A percentile compares a stretch with the other conserved stretches of the same genome.
These are phyloP conservation scores for Zymoseptoria brevis DNA, from an alignment of 2,329 filamentous ascomycete genomes.

Conservation along the genomic window DNA sequence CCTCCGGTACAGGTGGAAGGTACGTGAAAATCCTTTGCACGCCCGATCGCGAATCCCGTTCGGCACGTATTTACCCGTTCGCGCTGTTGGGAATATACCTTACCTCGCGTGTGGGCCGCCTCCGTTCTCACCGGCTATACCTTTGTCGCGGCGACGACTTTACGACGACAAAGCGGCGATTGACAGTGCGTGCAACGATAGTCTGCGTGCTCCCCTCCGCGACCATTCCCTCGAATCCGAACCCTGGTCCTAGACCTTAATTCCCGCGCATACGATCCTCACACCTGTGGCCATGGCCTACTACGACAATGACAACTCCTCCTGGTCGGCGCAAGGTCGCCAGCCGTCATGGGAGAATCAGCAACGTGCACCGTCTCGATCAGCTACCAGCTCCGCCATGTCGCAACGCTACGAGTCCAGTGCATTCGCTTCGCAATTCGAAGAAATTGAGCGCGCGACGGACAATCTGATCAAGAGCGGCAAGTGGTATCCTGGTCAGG, in stretches of 20 bases:
- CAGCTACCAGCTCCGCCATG: conserved; percentile 64
- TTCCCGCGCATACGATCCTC: background rate
- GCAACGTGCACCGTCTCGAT: conserved; percentile 55
- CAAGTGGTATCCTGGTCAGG: conserved; percentile 61
- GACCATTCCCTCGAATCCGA: background rate
- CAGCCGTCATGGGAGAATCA: conserved; percentile 67
- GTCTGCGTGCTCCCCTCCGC: background rate
- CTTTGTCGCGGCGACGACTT: background rate
- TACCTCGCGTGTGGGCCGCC: background rate
- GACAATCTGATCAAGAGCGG: conserved; percentile 96
- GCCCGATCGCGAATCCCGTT: background rate
- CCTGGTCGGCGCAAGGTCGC: conserved; percentile 55
- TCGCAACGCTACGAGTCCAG: conserved; percentile 56
- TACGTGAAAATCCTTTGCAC: background rate
- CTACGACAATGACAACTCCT: conserved; percentile 54
- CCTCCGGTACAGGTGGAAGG: background rate
- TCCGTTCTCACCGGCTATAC: background rate
- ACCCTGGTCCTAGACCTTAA: background rate
- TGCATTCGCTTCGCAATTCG: conserved; percentile 81
- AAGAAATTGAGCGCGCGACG: conserved; percentile 92
- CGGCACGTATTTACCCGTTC: background rate
- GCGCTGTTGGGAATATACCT: background rate
- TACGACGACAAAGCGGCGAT: background rate
- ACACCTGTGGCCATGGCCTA: conserved; percentile 49
- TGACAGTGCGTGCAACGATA: background rate